These are phyloP conservation scores for Calonectria hawksworthii DNA, from an alignment of 2,329 filamentous ascomycete species.

Conservation along the genomic window DNA sequence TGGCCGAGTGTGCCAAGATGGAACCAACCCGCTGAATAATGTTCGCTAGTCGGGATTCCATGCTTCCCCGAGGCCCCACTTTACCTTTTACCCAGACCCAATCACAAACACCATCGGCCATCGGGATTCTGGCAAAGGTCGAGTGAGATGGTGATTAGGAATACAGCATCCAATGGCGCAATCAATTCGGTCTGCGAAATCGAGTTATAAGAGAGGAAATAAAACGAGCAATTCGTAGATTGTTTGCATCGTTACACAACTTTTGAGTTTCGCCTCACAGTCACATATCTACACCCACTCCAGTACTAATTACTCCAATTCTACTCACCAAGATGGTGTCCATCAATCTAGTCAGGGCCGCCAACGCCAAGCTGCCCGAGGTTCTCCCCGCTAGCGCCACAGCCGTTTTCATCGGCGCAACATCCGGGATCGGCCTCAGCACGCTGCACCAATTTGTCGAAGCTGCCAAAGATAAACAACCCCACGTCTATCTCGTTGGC, in stretches of 20 bases:
- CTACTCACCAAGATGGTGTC: not conserved
- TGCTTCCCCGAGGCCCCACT: slow-evolving; percentile 6
- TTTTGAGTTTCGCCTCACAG: not conserved
- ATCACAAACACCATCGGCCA: not conserved
- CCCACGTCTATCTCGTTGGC: slow-evolving; percentile 65
- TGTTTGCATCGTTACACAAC: not conserved
- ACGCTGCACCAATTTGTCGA: slow-evolving; percentile 61
- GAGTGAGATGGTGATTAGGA: not conserved
- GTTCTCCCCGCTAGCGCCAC: slow-evolving; percentile 44
- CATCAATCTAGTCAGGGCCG: not conserved
- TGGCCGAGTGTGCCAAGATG: not conserved
- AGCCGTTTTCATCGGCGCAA: slow-evolving; percentile 65
- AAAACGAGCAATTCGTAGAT: not conserved
- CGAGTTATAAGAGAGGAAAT: not conserved
- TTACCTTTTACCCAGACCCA: not conserved
- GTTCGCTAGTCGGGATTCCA: not conserved
- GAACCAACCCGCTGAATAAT: slow-evolving; percentile 7
- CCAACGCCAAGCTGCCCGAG: not conserved
- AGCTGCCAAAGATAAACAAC: slow-evolving; percentile 47
- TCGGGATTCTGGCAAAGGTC: not conserved
- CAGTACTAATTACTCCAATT: not conserved
- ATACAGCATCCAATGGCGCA: not conserved
- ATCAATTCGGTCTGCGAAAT: not conserved
- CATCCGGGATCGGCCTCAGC: slow-evolving; percentile 64
- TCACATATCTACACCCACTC: not conserved